These are phyloP conservation scores for Phialemoniopsis sp. DNA, from an alignment of 2,329 filamentous ascomycete species.

Conservation along the genomic window DNA sequence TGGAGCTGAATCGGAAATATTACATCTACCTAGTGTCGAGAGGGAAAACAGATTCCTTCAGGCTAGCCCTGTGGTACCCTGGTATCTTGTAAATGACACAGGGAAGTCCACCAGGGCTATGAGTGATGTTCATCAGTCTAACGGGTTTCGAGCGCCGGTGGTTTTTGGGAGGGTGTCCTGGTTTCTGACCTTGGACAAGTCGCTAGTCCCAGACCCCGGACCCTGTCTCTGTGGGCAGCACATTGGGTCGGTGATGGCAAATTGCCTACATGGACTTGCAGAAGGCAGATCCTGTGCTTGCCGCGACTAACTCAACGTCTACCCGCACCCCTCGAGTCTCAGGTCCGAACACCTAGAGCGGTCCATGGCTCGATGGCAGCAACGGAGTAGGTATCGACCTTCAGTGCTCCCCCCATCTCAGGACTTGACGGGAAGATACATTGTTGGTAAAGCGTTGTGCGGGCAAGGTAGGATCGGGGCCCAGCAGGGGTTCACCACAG, in stretches of 20 bases:
- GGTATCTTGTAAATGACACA: conserved; percentile 1
- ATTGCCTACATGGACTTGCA: conserved; percentile 8
- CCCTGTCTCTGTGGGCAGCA: background rate
- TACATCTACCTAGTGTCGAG: background rate
- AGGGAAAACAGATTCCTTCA: background rate
- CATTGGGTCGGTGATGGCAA: conserved; percentile 9
- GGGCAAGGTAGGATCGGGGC: background rate
- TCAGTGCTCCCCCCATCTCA: too few relatives aligned
- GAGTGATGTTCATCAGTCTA: conserved; percentile 29
- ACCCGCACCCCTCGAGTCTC: background rate
- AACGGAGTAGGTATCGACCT: too few relatives aligned
- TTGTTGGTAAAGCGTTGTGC: background rate
- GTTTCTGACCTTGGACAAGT: conserved; percentile 9
- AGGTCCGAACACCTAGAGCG: background rate
- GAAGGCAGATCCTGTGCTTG: conserved; percentile 6
- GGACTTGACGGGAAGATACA: background rate
- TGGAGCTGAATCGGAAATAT: background rate
- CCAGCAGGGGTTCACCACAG: background rate
- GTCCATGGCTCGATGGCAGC: too few relatives aligned
- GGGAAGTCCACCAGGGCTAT: conserved; percentile 19
- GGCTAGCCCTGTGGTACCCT: background rate
- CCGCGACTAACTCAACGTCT: conserved; percentile 11
- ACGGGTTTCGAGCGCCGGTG: conserved; percentile 33
- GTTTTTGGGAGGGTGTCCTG: conserved; percentile 3
- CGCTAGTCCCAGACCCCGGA: conserved; percentile 1